Conservation (phyloP, 2,329 filamentous ascomycete species). For the Talaromyces rugulosus region DNA sequence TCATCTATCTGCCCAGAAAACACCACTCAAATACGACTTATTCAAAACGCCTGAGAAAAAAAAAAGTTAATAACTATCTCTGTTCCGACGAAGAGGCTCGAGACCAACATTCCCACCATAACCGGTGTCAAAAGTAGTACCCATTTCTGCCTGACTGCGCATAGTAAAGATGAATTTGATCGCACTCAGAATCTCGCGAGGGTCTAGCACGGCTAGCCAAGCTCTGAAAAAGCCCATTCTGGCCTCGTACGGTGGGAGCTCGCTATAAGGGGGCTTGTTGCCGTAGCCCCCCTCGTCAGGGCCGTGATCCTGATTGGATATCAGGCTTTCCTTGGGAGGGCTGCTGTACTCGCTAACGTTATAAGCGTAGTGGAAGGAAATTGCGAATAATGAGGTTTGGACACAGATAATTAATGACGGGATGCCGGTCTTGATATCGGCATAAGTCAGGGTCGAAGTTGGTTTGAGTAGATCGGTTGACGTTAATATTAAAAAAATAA, state of each 20-base stretch:
- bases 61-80: neutral
- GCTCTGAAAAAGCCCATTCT: neutral
- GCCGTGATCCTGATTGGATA: neutral
- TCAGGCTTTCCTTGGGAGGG: neutral
- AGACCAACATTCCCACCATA: neutral
- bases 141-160: neutral
- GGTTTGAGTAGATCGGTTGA: constrained; percentile 19
- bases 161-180: neutral
- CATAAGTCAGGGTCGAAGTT: constrained; percentile 22
- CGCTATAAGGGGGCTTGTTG: neutral
- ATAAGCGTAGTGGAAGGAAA: constrained; percentile 30
- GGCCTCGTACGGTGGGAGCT: neutral
- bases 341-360: constrained; percentile 20
- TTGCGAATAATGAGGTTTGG: constrained; percentile 27
- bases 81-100: neutral
- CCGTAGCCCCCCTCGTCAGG: neutral
- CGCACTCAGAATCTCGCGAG: neutral
- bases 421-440: constrained; percentile 27
- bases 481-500: constrained; percentile 27
- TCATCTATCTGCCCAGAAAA: neutral
- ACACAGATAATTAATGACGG: constrained; percentile 28
- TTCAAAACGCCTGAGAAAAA: too few relatives aligned
- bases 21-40: neutral
- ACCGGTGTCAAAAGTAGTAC: neutral
- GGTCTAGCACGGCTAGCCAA: neutral